These are phyloP conservation scores for Saccharomycopsis sp. DNA, from an alignment of 805 yeast species.

Conservation along the genomic window DNA sequence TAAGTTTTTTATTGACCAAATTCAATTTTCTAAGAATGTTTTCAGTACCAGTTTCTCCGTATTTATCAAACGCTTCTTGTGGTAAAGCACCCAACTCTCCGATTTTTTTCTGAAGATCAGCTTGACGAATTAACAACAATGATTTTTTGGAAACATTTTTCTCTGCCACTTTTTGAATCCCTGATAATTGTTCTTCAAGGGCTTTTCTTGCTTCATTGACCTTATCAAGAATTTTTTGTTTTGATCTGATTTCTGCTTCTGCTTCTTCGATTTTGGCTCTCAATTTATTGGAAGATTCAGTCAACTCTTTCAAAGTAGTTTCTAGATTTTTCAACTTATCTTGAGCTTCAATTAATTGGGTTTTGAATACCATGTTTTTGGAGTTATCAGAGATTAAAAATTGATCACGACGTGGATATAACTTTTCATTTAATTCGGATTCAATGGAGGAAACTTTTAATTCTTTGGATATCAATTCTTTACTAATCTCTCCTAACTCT, in stretches of 20 bases:
- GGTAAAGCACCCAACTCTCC: constrained; percentile 84
- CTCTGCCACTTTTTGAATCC: constrained; percentile 35
- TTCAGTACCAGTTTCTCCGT: constrained; percentile 37
- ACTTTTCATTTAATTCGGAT: constrained; percentile 48
- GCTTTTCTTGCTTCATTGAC: constrained; percentile 15
- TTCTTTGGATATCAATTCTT: constrained; percentile 34
- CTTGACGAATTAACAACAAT: constrained; percentile 47
- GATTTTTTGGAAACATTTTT: constrained; percentile 34
- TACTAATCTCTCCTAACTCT: constrained; percentile 31
- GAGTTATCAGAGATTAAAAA: constrained; percentile 22
- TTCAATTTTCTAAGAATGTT: constrained; percentile 44
- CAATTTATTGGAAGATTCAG: constrained; percentile 24
- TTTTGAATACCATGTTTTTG: constrained; percentile 18
- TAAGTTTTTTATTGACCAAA: constrained; percentile 44
- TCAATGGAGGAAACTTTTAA: constrained; percentile 35
- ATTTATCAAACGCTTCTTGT: constrained; percentile 60
- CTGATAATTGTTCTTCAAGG: constrained; percentile 38
- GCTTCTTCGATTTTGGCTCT: constrained; percentile 24
- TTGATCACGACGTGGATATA: constrained; percentile 41
- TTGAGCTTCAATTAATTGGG: constrained; percentile 18
- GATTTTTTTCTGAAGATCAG: constrained; percentile 61
- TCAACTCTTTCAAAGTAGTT: constrained; percentile 22
- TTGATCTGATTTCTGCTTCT: constrained; percentile 21
- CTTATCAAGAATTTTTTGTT: constrained; percentile 20
- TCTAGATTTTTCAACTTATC: constrained; percentile 19